These are phyloP conservation scores for Suillus spraguei DNA, from an alignment of 768 basidiomycete genomes.

Conservation along the genomic window DNA sequence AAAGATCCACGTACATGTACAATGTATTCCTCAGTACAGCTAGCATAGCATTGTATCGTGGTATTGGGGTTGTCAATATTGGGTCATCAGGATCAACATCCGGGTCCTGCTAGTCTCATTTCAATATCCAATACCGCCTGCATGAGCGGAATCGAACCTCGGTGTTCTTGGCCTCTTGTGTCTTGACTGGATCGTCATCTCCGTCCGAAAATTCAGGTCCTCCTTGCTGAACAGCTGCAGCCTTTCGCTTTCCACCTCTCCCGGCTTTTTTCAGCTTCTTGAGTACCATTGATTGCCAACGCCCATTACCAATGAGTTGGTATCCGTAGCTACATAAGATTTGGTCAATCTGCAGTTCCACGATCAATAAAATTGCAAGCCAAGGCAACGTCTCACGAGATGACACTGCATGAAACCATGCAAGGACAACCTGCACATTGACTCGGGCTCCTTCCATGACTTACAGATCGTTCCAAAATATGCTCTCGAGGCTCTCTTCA, in stretches of 20 bases:
- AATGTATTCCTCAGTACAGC: constrained; percentile 82
- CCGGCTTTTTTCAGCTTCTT: constrained; percentile 60
- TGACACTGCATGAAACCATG: neutral
- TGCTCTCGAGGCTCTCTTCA: constrained; percentile 83
- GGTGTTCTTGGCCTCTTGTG: constrained; percentile 21
- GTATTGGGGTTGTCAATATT: constrained; percentile 58
- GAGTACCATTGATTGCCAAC: constrained; percentile 78
- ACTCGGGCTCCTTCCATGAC: constrained; percentile 20
- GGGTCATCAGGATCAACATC: constrained; percentile 68
- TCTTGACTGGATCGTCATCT: constrained; percentile 23
- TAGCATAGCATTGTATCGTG: constrained; percentile 88
- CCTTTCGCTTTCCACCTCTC: constrained; percentile 45
- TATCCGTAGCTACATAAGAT: constrained; percentile 65
- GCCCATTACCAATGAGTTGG: constrained; percentile 70
- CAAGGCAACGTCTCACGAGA: neutral
- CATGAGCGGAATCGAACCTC: neutral
- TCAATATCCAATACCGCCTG: neutral
- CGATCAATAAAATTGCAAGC: neutral
- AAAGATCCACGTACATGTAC: constrained; percentile 64
- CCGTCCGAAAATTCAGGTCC: constrained; percentile 11
- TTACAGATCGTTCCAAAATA: constrained; percentile 88
- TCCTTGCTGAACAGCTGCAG: constrained; percentile 16
- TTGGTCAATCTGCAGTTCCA: neutral
- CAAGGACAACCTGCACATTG: neutral
- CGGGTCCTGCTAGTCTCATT: constrained; percentile 20